These are phyloP conservation scores for Neckera pumila DNA, from an alignment of 225 moss, liverwort and hornwort genomes.

Conservation along the genomic window DNA sequence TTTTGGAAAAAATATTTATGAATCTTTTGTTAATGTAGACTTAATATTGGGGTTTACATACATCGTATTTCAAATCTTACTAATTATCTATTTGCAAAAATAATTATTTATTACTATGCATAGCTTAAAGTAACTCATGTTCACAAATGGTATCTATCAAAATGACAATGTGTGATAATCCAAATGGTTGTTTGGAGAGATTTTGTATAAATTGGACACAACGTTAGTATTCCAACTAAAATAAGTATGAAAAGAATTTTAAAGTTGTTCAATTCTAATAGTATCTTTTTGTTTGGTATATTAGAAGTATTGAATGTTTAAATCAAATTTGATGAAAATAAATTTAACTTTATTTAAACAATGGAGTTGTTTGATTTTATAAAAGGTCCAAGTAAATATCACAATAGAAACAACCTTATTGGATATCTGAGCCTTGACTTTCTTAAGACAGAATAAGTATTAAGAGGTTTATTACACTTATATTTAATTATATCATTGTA, in stretches of 20 bases:
- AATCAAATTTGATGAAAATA: neutral
- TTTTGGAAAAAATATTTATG: neutral
- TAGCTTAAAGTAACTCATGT: fast-evolving
- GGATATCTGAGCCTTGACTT: fast-evolving
- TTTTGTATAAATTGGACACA: neutral
- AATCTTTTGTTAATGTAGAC: neutral
- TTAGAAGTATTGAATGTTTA: neutral
- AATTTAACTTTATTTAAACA: neutral
- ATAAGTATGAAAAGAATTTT: neutral
- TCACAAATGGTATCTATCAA: neutral
- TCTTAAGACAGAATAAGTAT: neutral
- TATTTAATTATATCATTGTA: neutral
- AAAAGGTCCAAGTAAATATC: neutral
- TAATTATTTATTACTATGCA: too few species aligned
- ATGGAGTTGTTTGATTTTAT: neutral
- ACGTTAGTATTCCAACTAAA: neutral
- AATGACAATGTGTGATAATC: neutral
- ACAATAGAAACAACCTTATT: neutral
- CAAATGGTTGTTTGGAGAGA: neutral
- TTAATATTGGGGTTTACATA: neutral
- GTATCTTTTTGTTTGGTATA: neutral
- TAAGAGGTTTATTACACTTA: neutral
- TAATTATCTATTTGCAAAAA: neutral
- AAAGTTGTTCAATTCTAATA: neutral
- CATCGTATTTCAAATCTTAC: neutral